Conservation (phyloP, 352 stramenopile species). For the Phytopythium oedochilum region DNA sequence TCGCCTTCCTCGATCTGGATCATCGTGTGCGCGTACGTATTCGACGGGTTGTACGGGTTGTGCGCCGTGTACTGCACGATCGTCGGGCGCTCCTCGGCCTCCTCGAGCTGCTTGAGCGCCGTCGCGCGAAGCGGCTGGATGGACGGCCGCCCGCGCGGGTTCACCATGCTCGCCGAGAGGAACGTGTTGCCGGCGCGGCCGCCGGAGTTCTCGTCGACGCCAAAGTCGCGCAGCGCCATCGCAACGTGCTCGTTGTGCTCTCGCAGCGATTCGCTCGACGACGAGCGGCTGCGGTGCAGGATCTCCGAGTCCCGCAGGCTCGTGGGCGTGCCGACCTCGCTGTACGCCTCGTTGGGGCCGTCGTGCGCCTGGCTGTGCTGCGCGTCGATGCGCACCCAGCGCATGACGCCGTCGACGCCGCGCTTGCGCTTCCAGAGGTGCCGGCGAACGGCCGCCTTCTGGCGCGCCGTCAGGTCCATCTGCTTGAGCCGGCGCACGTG, state of each 20-base stretch:
- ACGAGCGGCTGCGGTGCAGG: constrained; percentile 24
- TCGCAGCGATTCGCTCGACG: constrained; percentile 47
- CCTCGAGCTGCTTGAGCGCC: constrained; percentile 68
- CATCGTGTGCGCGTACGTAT: constrained; percentile 25
- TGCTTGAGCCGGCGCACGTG: constrained; percentile 83
- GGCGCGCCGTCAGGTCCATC: constrained; percentile 75
- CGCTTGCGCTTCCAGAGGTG: constrained; percentile 76
- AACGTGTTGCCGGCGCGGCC: constrained; percentile 31
- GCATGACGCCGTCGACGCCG: constrained; percentile 65
- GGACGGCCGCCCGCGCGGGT: constrained; percentile 37
- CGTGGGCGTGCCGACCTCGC: constrained; percentile 42
- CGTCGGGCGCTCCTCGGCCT: constrained; percentile 74
- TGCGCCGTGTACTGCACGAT: constrained; percentile 60
- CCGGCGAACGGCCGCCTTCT: constrained; percentile 73
- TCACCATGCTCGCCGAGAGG: constrained; percentile 21
- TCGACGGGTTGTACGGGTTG: constrained; percentile 56
- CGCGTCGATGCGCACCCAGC: constrained; percentile 77
- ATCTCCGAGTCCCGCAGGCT: constrained; percentile 29
- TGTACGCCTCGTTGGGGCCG: constrained; percentile 36
- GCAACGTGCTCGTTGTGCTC: constrained; percentile 73
- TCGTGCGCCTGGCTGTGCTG: constrained; percentile 24
- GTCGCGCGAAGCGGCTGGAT: constrained; percentile 76
- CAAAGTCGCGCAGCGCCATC: constrained; percentile 74
- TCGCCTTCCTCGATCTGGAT: constrained; percentile 43
- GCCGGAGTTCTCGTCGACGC: constrained; percentile 37